Base-by-base conservation (phyloP, 148 eudicot species). In the Euryodendron excelsum region DNA sequence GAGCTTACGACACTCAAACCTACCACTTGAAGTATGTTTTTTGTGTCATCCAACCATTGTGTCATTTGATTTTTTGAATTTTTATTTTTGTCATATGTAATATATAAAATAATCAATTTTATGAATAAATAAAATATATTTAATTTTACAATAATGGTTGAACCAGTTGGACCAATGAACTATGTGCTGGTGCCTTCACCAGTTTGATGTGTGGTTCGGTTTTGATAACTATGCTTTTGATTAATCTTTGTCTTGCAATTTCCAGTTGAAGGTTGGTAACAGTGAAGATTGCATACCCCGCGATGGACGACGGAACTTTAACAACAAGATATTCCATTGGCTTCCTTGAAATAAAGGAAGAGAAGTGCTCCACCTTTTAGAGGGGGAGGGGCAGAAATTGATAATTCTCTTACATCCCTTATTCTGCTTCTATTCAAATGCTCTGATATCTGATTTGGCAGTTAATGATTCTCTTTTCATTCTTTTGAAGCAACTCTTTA, bases 211-310 rank as follows among this genome's bases (percentile, higher is more conserved):
- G n/a, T n/a, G n/a, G n/a, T n/a, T n/a, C n/a, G n/a, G n/a, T 45
- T 18, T 11, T 28, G 1, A 5, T 53, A 17, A 31, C 12, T 41
- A 14, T 28, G 33, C 30, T 39, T n/a, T 53, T 20, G 23, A 17
- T 37, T 31, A 58, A 2, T 67, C 50, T 33, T 66, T 21, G 64
- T 79, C 34, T 75, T 61, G 55, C 7, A 77, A 20, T 72, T 66
- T 88, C 83, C 84, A 96, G 99, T 84, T 96, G 71, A 93, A 81
- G 80, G 90, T 90, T 67, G 99, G 99, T 21, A 85, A 85, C 39
- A 84, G 81, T 81, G 92, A 91, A 88, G 90, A 86, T 76, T 89
- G 87, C 85, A 18, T 76, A 28, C 97, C 98, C 39, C 72, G 87
- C 15, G 87, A 90, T 80, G 98, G 97, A 33, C 81, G 94, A 56